Percentiles rank a stretch among this genome's conserved stretches.
Evolutionary conservation across 805 yeast species (phyloP).

Genomic region (Wickerhamomyces strasburgensis): DNA sequence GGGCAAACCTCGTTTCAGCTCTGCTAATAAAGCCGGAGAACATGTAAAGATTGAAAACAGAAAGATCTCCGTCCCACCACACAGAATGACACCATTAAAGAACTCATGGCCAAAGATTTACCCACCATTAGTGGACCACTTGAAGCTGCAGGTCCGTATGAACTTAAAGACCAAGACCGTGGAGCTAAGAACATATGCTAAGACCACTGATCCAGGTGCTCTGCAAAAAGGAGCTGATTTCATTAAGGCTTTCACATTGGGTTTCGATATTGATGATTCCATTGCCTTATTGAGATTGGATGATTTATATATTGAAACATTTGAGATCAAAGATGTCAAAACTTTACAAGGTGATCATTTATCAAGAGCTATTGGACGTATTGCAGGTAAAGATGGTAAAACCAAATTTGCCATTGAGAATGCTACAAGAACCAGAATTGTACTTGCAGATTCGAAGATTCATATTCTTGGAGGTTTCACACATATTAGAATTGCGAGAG

Average conservation of each 20-base stretch:
- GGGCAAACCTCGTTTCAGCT: constrained; percentile 82
- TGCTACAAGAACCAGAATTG: constrained; percentile 97
- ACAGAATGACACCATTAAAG: constrained; percentile 91
- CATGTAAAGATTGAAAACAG: constrained; percentile 79
- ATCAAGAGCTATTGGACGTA: constrained; percentile 98
- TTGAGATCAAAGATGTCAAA: constrained; percentile 95
- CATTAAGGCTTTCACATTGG: constrained; percentile 89
- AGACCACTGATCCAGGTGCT: constrained; percentile 88
- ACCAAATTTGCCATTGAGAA: constrained; percentile 98
- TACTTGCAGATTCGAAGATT: constrained; percentile 92
- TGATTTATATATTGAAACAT: constrained; percentile 94
- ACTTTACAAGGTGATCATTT: constrained; percentile 94
- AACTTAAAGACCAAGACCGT: constrained; percentile 83
- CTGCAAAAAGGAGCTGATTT: constrained; percentile 98
- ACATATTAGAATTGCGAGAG: constrained; percentile 98
- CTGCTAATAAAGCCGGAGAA: constrained; percentile 56
- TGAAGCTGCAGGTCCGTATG: constrained; percentile 95
- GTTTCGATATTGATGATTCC: constrained; percentile 96
- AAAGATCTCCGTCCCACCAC: constrained; percentile 94
- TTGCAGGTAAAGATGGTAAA: constrained; percentile 99
- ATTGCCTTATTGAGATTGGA: constrained; percentile 91
- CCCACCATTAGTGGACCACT: constrained; percentile 92
- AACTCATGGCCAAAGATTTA: constrained; percentile 89
- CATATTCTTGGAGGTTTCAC: constrained; percentile 97
- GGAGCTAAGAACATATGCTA: constrained; percentile 74